Percentiles rank a stretch among this genome's conserved stretches.
Conservation (phyloP, 805 yeast genomes). For the Diddensiella transvaalensis region DNA sequence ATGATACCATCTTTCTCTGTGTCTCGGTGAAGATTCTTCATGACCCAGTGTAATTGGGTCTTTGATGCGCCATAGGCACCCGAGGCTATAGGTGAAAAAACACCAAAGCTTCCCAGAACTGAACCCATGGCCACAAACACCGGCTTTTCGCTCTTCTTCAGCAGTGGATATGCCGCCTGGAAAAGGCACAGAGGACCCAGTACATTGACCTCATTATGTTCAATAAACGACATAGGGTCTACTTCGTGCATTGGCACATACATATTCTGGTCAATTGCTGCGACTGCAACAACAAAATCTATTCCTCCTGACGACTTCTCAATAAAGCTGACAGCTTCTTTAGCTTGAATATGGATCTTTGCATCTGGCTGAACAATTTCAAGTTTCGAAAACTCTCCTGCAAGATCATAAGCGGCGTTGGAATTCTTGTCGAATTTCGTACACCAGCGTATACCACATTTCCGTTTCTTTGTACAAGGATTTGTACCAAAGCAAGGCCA, state of each 20-base stretch:
- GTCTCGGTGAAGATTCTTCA: conserved; percentile 30
- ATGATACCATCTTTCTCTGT: conserved; percentile 28
- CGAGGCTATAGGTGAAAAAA: conserved; percentile 17
- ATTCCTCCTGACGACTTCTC: conserved; percentile 22
- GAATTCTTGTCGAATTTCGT: conserved; percentile 15
- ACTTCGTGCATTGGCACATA: background rate
- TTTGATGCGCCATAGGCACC: conserved; percentile 38
- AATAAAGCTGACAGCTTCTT: conserved; percentile 16
- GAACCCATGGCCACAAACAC: conserved; percentile 31
- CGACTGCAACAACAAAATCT: conserved; percentile 30
- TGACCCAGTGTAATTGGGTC: conserved; percentile 37
- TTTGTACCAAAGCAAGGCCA: conserved; percentile 35
- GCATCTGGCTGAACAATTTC: conserved; percentile 28
- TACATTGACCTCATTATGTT: conserved; percentile 25
- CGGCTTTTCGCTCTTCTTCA: conserved; percentile 23
- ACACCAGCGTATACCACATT: conserved; percentile 28
- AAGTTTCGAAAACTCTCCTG: conserved; percentile 18
- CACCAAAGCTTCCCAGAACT: conserved; percentile 27
- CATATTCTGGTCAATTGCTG: conserved; percentile 23
- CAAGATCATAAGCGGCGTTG: conserved; percentile 6
- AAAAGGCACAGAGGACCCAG: conserved; percentile 27
- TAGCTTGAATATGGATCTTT: conserved; percentile 20
- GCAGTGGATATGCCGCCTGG: conserved; percentile 26
- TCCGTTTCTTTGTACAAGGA: conserved; percentile 22
- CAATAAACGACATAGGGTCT: conserved; percentile 1